These are phyloP conservation scores for Phytophthora boehmeriae DNA, from an alignment of 352 stramenopile genomes.

Conservation along the genomic window DNA sequence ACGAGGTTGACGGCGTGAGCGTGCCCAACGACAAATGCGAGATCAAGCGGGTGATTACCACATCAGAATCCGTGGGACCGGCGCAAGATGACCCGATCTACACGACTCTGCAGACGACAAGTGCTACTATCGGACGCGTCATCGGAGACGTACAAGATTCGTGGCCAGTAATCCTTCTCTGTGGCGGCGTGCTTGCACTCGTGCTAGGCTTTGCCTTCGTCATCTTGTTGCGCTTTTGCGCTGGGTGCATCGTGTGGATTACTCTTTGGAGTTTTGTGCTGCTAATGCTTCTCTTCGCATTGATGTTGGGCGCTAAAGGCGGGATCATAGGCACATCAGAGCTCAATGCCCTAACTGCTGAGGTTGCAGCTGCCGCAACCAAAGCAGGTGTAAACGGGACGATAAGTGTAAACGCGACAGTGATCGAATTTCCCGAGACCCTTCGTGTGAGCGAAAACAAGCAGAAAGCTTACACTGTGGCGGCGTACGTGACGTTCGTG, in stretches of 20 bases:
- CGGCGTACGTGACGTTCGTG: slow-evolving; percentile 68
- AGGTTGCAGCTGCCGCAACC: slow-evolving; percentile 43
- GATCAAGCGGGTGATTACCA: slow-evolving; percentile 66
- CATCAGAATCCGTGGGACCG: slow-evolving; percentile 55
- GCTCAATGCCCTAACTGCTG: slow-evolving; percentile 47
- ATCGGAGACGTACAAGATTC: slow-evolving; percentile 77
- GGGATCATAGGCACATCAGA: slow-evolving; percentile 62
- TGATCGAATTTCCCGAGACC: slow-evolving; percentile 56
- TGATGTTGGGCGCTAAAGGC: slow-evolving; percentile 79
- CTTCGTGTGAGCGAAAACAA: slow-evolving; percentile 62
- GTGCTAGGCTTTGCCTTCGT: slow-evolving; percentile 72
- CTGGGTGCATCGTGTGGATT: slow-evolving; percentile 78
- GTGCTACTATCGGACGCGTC: slow-evolving; percentile 53
- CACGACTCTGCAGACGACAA: slow-evolving; percentile 60
- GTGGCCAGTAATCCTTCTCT: slow-evolving; percentile 57
- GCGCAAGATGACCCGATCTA: slow-evolving; percentile 80
- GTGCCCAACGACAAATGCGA: slow-evolving; percentile 74
- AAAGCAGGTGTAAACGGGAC: slow-evolving; percentile 43
- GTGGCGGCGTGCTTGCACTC: slow-evolving; percentile 52
- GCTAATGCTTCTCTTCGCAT: slow-evolving; percentile 67
- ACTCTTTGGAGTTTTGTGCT: slow-evolving; percentile 71
- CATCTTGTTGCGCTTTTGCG: slow-evolving; percentile 72
- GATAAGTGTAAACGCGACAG: slow-evolving; percentile 7
- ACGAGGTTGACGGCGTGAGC: slow-evolving; percentile 50
- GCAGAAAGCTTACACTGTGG: slow-evolving; percentile 60